Base-by-base conservation (phyloP, 2,329 filamentous ascomycete species). In the Aspergillaceae sp. region DNA sequence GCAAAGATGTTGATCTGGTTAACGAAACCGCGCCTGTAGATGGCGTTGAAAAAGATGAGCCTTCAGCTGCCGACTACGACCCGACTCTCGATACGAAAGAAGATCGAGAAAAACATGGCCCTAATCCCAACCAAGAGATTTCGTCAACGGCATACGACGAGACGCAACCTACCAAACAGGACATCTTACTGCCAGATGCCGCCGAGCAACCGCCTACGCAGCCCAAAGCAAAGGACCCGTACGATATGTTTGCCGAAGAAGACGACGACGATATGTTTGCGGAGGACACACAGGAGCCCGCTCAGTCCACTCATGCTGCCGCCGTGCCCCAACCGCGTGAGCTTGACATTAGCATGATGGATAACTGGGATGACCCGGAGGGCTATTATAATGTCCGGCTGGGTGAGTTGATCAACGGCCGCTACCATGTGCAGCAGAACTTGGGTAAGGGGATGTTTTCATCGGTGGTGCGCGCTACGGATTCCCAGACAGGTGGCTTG, bases 371-470 rank as follows among this genome's bases (percentile, higher is more conserved):
- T 61, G 92, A 97, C 62, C 82, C 85, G 44, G 89, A 98, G 60
- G 92, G 91, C 4, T 97, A 97, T 65, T 98, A 97, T 74, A 94
- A 92, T 67, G 83, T 96, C 48, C 88, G 94, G 47, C 82, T 89
- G 36, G 90, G 91, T 60, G 92, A 98, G 71, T 73, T 97, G 43
- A 76, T 98, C 51, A 86, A 94, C 56, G 83, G 83, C 29, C 85
- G 89, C 32, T 97, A 97, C 66, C 87, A 92, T 62, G 82, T 98
- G 30, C 85, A 91, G 64, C 82, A 90, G 48, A 84, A 84, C 44
- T 76, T 98, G 26, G 92, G 92, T 52, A 89, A 87, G 67, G 92
- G 92, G 57, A 95, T 96, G 78, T 98, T 96, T 65, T 94, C 92
- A 0, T 89, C 88, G 6, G 92, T 98, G n/a, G 88, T 92, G 44